Base-by-base conservation (phyloP, 352 stramenopile genomes). In the Salisapilia sapeloensis region DNA sequence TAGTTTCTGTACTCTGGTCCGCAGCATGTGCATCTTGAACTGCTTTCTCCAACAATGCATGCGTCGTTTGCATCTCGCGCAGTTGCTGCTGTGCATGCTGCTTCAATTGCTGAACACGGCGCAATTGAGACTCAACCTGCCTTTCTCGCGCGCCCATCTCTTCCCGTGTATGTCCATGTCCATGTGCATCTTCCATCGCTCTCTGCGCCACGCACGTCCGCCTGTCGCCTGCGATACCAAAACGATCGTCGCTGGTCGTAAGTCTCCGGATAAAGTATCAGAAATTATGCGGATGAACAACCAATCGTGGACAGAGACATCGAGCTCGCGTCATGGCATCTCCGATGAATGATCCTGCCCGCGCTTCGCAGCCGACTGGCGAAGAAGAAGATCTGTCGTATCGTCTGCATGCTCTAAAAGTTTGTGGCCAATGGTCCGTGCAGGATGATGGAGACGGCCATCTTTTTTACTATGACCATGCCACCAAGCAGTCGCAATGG, bases 381-480 rank as follows among this genome's bases (percentile, higher is more conserved):
- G n/a, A n/a, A n/a, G n/a, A n/a, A 7, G 40, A 51, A 24, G 50
- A 61, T 42, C 50, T 55, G 48, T 38, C 51, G 17, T 66, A 60
- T 30, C 31, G 25, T 5, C 41, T 71, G 4, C 66, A 86, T 44
- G 70, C 70, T 6, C 42, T 82, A 16, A 37, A 72, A 10, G 49
- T 77, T 29, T 47, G 56, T 23, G 72, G 53, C 27, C 35, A 57
- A 10, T 89, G 72, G 72, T 76, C 61, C 10, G 69, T 75, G 23
- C 65, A 85, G 26, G 66, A 81, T 28, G 72, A 84, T 32, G 66
- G 62, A 19, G 53, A 82, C 5, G 70, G 70, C 6, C 56, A 54
- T 2, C 39, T 83, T n/a, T 89, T 84, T 44, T 89, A 84, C 53
- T 81, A 76, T 47, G 56, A 82, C 33, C 35, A 40, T 10, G 51